Percentiles rank a stretch among this genome's conserved stretches.
These are phyloP conservation scores for Combretum micranthum DNA, from an alignment of 345 rosid species.

Conservation along the genomic window DNA sequence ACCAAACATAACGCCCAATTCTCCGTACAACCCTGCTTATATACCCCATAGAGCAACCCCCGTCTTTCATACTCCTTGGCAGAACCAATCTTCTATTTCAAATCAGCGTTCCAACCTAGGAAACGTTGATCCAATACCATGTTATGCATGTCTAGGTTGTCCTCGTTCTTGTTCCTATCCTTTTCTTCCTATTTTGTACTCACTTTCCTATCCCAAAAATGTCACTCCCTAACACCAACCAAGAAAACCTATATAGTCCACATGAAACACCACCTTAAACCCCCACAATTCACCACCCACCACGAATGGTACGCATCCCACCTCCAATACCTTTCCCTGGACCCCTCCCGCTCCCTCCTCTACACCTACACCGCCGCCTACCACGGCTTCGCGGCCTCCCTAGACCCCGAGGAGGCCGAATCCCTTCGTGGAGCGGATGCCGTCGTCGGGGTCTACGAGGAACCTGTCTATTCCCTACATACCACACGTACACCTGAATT, in stretches of 20 bases:
- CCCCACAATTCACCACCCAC: conserved; percentile 44
- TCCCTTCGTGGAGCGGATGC: conserved; percentile 36
- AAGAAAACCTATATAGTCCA: conserved; percentile 69
- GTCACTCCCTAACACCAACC: not conserved
- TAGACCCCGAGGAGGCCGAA: conserved; percentile 43
- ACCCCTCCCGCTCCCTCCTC: conserved; percentile 37
- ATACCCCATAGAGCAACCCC: no score
- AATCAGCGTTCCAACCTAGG: no score
- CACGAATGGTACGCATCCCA: conserved; percentile 62
- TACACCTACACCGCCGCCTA: conserved; percentile 57
- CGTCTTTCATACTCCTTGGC: no score
- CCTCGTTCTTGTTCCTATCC: conserved; percentile 4
- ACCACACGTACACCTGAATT: conserved; percentile 80
- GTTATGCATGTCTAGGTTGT: conserved; percentile 3
- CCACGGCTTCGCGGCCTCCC: conserved; percentile 70
- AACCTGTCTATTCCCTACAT: conserved; percentile 62
- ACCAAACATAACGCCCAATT: no score
- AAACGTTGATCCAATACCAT: no score
- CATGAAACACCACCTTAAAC: conserved; percentile 56
- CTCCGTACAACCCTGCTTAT: no score
- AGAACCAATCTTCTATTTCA: no score
- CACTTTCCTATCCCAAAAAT: conserved; percentile 10
- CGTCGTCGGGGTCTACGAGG: conserved; percentile 68
- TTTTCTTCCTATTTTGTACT: conserved; percentile 6
- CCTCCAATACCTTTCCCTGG: conserved; percentile 41